phyloP scores from a whole-genome alignment of 768 basidiomycete genomes.

The Chalciporus chontae region DNA sequence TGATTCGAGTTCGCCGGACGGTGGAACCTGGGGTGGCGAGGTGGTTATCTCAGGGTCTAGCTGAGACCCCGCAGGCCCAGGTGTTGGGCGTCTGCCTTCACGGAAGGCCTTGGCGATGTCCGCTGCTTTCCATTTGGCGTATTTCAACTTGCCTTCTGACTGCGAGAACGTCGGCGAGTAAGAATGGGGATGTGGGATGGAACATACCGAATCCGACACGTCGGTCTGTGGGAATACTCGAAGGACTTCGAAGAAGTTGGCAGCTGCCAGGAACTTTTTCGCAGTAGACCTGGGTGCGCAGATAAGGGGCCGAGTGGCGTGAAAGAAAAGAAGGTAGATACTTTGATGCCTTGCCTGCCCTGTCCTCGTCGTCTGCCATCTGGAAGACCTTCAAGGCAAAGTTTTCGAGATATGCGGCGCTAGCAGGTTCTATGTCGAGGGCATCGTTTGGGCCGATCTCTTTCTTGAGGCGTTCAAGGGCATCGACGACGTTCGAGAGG shows the following conservation, averaged over 20 bases:
- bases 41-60: conserved; percentile 20
- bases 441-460: conserved; percentile 75
- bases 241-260: conserved; percentile 91
- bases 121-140: conserved; percentile 96
- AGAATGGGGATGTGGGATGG: neutral
- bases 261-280: conserved; percentile 91
- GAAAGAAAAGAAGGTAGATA: conserved; percentile 31
- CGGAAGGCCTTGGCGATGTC: conserved; percentile 93
- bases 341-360: conserved; percentile 74
- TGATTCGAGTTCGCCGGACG: conserved; percentile 12
- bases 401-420: conserved; percentile 90
- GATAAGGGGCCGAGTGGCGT: conserved; percentile 5
- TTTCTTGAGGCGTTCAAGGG: conserved; percentile 78
- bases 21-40: conserved; percentile 2
- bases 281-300: conserved; percentile 66
- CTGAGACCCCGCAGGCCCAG: conserved; percentile 66
- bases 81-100: conserved; percentile 81
- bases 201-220: conserved; percentile 54
- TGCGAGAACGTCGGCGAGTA: conserved; percentile 28
- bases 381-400: conserved; percentile 90
- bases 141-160: conserved; percentile 86
- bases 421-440: conserved; percentile 76
- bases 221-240: conserved; percentile 65
- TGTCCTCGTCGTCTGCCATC: conserved; percentile 88
- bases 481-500: conserved; percentile 68